Percentiles rank a stretch among this genome's conserved stretches.
phyloP scores from a whole-genome alignment of 768 basidiomycete genomes.

The Nidula microcarpa region DNA sequence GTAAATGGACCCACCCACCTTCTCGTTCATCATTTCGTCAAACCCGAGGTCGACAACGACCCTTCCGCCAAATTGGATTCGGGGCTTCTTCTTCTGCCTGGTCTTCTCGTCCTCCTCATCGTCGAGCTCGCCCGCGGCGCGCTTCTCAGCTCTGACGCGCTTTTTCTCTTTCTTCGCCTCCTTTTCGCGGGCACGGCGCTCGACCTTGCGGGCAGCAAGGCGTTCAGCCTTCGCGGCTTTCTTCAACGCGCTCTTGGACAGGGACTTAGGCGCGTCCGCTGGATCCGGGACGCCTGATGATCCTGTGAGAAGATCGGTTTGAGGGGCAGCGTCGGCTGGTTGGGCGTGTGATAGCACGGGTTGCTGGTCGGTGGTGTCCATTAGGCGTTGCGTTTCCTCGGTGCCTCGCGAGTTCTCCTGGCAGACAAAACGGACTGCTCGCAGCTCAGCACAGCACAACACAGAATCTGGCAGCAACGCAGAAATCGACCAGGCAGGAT shows the following conservation, averaged over 20 bases:
- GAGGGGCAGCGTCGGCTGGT: background rate
- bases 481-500: slow-evolving; percentile 4
- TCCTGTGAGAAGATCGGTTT: background rate
- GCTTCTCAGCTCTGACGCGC: slow-evolving; percentile 51
- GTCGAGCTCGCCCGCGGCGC: slow-evolving; percentile 62
- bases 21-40: slow-evolving; percentile 90
- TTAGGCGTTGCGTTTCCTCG: background rate
- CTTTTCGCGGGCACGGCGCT: slow-evolving; percentile 75
- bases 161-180: slow-evolving; percentile 75
- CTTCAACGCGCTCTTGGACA: slow-evolving; percentile 81
- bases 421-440: slow-evolving; percentile 1
- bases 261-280: slow-evolving; percentile 14
- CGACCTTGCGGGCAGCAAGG: slow-evolving; percentile 63
- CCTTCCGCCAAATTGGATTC: slow-evolving; percentile 51
- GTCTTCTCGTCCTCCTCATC: slow-evolving; percentile 35
- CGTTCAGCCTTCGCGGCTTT: slow-evolving; percentile 69
- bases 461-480: background rate
- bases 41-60: slow-evolving; percentile 88
- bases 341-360: background rate
- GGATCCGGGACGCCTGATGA: background rate
- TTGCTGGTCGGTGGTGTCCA: background rate
- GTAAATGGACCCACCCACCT: slow-evolving; percentile 51
- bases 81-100: slow-evolving; percentile 36
- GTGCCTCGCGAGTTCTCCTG: background rate
- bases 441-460: background rate